Percentiles rank a stretch among this genome's conserved stretches.
phyloP scores from a whole-genome alignment of 1,284 basidiomycete genomes.

The Stygiomarasmius scandens region DNA sequence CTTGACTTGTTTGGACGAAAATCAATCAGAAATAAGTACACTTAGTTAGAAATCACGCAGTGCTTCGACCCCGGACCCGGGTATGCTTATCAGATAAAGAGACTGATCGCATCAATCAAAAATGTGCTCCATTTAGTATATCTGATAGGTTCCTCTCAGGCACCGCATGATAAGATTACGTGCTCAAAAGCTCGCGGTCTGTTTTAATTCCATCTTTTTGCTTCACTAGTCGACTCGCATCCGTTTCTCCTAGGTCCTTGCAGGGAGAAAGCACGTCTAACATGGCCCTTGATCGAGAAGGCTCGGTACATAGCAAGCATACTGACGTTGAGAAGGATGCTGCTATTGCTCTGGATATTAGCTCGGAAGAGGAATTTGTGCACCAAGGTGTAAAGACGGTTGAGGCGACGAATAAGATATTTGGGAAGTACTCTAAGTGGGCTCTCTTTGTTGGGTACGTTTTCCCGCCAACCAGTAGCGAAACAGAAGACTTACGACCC shows the following conservation, averaged over 20 bases:
- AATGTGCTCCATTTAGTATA: not conserved
- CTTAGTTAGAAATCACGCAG: not conserved
- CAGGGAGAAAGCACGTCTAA: not conserved
- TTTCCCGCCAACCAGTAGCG: not conserved
- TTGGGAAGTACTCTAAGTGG: slow-evolving; percentile 60
- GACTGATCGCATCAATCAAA: not conserved
- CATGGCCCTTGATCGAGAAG: not conserved
- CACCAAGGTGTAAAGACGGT: slow-evolving; percentile 54
- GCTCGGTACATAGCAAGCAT: not conserved
- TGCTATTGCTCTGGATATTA: not conserved
- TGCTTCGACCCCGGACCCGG: not conserved
- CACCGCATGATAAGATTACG: too few species aligned
- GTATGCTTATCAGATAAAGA: not conserved
- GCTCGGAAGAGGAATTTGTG: slow-evolving; percentile 30
- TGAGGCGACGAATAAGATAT: slow-evolving; percentile 55
- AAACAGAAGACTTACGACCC: not conserved
- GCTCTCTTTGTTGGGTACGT: slow-evolving; percentile 61
- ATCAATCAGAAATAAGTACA: too few species aligned
- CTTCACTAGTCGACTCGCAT: too few species aligned
- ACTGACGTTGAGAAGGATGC: not conserved
- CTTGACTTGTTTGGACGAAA: too few species aligned
- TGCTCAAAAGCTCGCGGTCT: too few species aligned
- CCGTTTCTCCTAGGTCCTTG: too few species aligned
- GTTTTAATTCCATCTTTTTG: too few species aligned
- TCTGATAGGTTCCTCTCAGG: not conserved